Conservation (phyloP, 2,329 filamentous ascomycete genomes). For the Alternaria atra region DNA sequence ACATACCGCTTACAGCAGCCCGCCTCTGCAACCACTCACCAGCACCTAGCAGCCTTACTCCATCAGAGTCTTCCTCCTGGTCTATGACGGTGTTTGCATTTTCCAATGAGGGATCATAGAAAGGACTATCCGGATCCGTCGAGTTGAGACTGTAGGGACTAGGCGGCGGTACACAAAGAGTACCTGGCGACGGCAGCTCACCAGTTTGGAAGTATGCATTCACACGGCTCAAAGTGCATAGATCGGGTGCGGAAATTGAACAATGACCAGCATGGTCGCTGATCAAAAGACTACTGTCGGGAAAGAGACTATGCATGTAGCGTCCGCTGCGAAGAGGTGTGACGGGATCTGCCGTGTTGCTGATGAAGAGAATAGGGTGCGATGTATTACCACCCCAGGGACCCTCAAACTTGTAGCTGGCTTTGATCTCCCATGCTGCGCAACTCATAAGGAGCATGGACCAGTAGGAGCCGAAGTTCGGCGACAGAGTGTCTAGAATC, state of each 20-base stretch:
- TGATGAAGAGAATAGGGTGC: constrained; percentile 66
- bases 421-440: constrained; percentile 48
- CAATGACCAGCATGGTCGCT: constrained; percentile 60
- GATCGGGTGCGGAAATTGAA: constrained; percentile 45
- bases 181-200: constrained; percentile 56
- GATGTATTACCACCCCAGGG: constrained; percentile 53
- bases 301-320: constrained; percentile 53
- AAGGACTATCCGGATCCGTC: constrained; percentile 51
- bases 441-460: constrained; percentile 50
- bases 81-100: not conserved
- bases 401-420: constrained; percentile 45
- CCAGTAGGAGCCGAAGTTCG: constrained; percentile 52
- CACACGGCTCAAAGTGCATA: constrained; percentile 48
- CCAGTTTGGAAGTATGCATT: constrained; percentile 54
- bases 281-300: constrained; percentile 55
- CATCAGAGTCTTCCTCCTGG: not conserved
- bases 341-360: constrained; percentile 67
- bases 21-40: constrained; percentile 5
- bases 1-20: constrained; percentile 11
- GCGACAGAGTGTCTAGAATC: constrained; percentile 44
- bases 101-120: constrained; percentile 30
- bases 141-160: constrained; percentile 39
- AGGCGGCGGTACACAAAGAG: constrained; percentile 55
- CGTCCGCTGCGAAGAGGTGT: constrained; percentile 62
- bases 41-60: constrained; percentile 2